Base-by-base conservation (phyloP, 345 rosid genomes). In the Hibiscus syriacus region DNA sequence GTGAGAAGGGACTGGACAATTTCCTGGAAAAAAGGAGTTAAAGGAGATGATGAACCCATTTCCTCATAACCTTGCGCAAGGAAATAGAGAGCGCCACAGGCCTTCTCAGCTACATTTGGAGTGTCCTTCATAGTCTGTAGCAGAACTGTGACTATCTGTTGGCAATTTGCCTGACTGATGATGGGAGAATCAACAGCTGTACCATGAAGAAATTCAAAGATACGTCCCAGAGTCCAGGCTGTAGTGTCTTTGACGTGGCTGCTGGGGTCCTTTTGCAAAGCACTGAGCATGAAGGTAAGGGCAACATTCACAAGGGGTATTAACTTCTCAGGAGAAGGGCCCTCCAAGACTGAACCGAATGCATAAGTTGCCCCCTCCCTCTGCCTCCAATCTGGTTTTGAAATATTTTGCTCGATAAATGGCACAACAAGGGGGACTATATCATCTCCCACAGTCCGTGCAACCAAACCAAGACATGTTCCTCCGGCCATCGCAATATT, bases 171-270 rank as follows among this genome's bases (percentile, higher is more conserved):
- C 67, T 73, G 89, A 27, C 83, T 86, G 55, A 88, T 86, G 66
- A 88, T 79, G 3, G 89, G 86, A 55, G 85, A 74, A 72, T 80
- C 91, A 11, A 84, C 22, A 64, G 84, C 77, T 50, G 89, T 86
- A 64, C 94, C 91, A 70, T 84, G 91, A 14, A 88, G 83, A 55
- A 86, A 88, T 77, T 88, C 94, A 59, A 88, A 88, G 56, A 88
- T 88, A 70, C 94, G 81, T 23, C 94, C 94, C 68, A 88, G 83
- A 49, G 94, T 82, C 94, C 86, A 82, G 5, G 85, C 85, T 14
- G 85, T 81, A 4, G 85, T 81, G 71, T 81, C 85, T 63, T 81
- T 81, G 67, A 82, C 86, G 36, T 82, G 86, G 74, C 72, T 80
- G 73, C 73, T 80, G 36, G 81, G 83, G 59, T 82, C 86, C 59